Conservation (phyloP, 2,329 filamentous ascomycete genomes). For the Pseudopithomyces chartarum region DNA sequence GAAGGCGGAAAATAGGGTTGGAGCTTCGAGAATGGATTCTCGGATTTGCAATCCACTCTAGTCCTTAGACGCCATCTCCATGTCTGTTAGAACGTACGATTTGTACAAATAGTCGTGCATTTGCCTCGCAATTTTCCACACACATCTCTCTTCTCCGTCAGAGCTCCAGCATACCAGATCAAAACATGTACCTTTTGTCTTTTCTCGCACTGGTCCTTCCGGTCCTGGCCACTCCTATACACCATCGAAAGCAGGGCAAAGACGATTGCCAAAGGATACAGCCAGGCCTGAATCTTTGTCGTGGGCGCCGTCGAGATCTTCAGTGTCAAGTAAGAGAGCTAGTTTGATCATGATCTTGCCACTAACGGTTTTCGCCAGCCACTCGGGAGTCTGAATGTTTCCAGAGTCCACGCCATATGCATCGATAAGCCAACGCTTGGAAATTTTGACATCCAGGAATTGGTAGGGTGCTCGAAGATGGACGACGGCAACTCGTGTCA, state of each 20-base stretch:
- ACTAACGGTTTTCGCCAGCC: background rate
- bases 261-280: background rate
- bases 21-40: too few relatives aligned
- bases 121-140: too few relatives aligned
- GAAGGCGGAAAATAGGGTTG: too few relatives aligned
- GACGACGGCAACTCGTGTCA: background rate
- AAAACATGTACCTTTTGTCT: background rate
- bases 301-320: constrained; percentile 1
- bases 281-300: background rate
- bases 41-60: too few relatives aligned
- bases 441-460: too few relatives aligned
- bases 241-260: background rate
- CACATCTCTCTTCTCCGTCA: too few relatives aligned
- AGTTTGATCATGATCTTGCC: background rate
- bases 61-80: too few relatives aligned
- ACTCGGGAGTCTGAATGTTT: background rate
- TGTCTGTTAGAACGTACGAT: too few relatives aligned
- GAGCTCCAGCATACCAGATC: too few relatives aligned
- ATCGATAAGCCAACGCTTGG: too few relatives aligned
- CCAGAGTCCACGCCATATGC: too few relatives aligned
- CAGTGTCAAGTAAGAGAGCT: background rate
- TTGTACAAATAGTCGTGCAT: too few relatives aligned
- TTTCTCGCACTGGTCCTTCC: background rate
- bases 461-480: background rate
- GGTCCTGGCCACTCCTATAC: background rate